Evolutionary conservation across 176 grass and related monocot genomes (phyloP), one percentile per base, ranked within the genome.

Genomic region (Raddia distichophylla): DNA sequence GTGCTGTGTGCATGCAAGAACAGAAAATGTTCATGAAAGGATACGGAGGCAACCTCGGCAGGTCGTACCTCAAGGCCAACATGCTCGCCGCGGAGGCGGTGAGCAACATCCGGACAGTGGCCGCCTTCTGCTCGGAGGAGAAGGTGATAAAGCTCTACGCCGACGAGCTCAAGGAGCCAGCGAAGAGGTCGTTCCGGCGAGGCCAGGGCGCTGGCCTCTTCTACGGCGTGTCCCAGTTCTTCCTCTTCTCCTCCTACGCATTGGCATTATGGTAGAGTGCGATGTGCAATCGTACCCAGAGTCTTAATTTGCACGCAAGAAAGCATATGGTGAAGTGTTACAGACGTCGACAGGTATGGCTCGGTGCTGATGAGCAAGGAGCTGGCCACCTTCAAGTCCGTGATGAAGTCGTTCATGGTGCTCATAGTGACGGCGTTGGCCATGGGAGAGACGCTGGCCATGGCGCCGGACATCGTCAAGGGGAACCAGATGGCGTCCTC

Each of bases 1-100:
- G 42, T 72, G 13, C 0, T 61, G 37, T 62, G 47, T 27, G 27
- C 27, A 60, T 70, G 71, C 61, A 60, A 27, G 27, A 27, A 73
- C 90, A 98, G 96, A 95, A 93, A 92, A 80, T 95, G 77, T 98
- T 98, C 93, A 91, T 98, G 96, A 91, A 89, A 83, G 96, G 96
- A 1, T 98, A 88, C n/a, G 96, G 96, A 13, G 88, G 86, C 63
- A 89, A 98, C 84, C 81, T 98, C 17, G 85, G 78, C 78, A 93
- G 92, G 84, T 89, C 88, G 15, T 98, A 98, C 59, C 81, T 95
- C 20, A 98, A 95, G 50, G 96, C 96, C 3, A 98, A 98, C 80
- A 98, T 93, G 90, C 90, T 98, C 20, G 96, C 96, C 3, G 96
- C 96, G 12, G 96, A 98, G 91, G 96, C 96, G 0, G 96, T 95